Base-by-base conservation (phyloP, 176 grass and related monocot genomes). In the Puya raimondii region DNA sequence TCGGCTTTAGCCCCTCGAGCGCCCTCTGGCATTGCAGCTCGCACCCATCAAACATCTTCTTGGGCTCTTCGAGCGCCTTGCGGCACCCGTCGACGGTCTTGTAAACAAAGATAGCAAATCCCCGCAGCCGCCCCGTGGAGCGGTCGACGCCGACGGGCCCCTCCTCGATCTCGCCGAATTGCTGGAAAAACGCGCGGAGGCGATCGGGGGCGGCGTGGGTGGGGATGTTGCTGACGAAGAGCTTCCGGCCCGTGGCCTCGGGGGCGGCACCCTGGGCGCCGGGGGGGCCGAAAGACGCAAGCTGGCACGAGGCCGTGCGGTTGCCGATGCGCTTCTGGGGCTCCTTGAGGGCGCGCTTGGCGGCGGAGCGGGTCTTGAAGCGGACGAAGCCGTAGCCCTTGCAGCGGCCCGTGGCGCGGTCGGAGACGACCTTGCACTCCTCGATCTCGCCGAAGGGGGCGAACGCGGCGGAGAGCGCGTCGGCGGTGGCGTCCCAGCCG, bases 311-410 rank as follows among this genome's bases (percentile, higher is more conserved):
- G 11, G 86, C 65, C 14, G 75, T 59, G 23, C 85, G 82, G n/a
- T 81, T 79, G 15, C 25, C 80, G 33, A 91, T 84, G 76, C 65
- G 64, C 76, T 74, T 85, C 76, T 86, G 83, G 2, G 84, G 51
- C 51, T 85, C 87, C 0, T 71, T 61, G 64, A 91, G 76, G n/a
- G 79, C 84, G 57, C 72, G 70, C 64, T 69, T 72, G 54, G 68
- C 58, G 4, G 76, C 80, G 16, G 77, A 67, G 42, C 78, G 74
- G 21, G 70, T 67, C 68, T 78, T 51, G 65, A 82, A 88, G 12
- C 80, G 84, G 58, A 91, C 76, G 68, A 96, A 96, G 29, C 88
- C 91, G 16, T 86, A 96, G 4, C 82, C 88, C 13, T 85, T 80
- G 51, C 80, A 86, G 17, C 53, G 78, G n/a, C 85, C 78, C 0